Evolutionary conservation across 2,329 filamentous ascomycete species (phyloP).

Genomic region (Aspergillus fumigatus): DNA sequence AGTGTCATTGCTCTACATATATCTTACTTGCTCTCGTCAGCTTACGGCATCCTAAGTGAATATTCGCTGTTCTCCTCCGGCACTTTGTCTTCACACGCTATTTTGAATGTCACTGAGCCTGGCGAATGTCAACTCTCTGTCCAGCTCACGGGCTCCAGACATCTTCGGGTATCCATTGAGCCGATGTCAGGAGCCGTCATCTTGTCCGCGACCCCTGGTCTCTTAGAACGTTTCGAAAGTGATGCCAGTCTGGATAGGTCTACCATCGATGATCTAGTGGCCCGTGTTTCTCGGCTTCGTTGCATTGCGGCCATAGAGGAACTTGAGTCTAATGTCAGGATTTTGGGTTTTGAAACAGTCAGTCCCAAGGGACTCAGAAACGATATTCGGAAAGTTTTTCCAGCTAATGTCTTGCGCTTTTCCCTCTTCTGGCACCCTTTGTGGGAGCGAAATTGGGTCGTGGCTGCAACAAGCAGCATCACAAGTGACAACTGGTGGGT

Average conservation of each 20-base stretch:
- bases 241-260: conserved; percentile 57
- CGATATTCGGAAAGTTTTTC: conserved; percentile 57
- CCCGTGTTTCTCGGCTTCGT: conserved; percentile 35
- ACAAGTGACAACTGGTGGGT: conserved; percentile 77
- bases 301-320: conserved; percentile 38
- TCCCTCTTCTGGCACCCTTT: conserved; percentile 65
- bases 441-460: conserved; percentile 70
- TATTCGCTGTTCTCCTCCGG: conserved; percentile 59
- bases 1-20: conserved; percentile 71
- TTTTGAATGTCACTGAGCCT: conserved; percentile 58
- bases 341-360: conserved; percentile 36
- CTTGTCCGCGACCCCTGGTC: conserved; percentile 60
- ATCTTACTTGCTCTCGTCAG: conserved; percentile 63
- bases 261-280: conserved; percentile 35
- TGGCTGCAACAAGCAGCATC: conserved; percentile 66
- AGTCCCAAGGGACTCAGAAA: conserved; percentile 32
- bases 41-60: conserved; percentile 57
- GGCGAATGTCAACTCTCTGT: conserved; percentile 64
- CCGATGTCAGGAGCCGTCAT: conserved; percentile 72
- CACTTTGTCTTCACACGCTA: conserved; percentile 55
- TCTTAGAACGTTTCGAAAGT: conserved; percentile 56
- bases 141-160: conserved; percentile 61
- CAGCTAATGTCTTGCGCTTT: conserved; percentile 58
- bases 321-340: conserved; percentile 32
- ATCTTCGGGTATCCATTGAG: conserved; percentile 64